A percentile compares a stretch with the other conserved stretches of the same genome.
phyloP scores from a whole-genome alignment of 805 yeast genomes.

The Saturnispora silvae region DNA sequence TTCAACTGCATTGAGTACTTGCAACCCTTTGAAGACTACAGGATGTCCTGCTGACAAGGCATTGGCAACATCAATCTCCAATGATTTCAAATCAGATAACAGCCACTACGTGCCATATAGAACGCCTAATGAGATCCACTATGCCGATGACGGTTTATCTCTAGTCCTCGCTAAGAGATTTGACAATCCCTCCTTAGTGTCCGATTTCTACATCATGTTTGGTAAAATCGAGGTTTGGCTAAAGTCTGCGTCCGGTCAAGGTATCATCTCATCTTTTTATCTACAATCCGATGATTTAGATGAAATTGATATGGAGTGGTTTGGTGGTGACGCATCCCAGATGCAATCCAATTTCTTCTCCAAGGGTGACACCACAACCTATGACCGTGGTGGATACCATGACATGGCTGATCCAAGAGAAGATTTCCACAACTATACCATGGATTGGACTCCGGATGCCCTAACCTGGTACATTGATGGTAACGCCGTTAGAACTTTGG shows the following conservation, averaged over 20 bases:
- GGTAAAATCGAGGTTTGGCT: constrained; percentile 69
- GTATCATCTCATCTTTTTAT: constrained; percentile 72
- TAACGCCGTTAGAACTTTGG: constrained; percentile 49
- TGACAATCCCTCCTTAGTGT: constrained; percentile 70
- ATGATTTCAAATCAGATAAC: constrained; percentile 39
- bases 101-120: constrained; percentile 34
- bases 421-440: constrained; percentile 62
- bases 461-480: constrained; percentile 72
- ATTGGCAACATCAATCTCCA: constrained; percentile 42
- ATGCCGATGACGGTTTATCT: constrained; percentile 46
- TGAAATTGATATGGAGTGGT: constrained; percentile 83
- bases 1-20: constrained; percentile 16
- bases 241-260: constrained; percentile 67
- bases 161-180: constrained; percentile 50
- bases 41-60: constrained; percentile 41
- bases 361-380: constrained; percentile 68
- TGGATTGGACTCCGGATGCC: constrained; percentile 69
- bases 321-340: constrained; percentile 68
- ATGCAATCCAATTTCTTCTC: constrained; percentile 74
- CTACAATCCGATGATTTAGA: constrained; percentile 78
- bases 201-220: constrained; percentile 79
- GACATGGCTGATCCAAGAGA: constrained; percentile 44
- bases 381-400: constrained; percentile 72
- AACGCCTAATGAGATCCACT: constrained; percentile 35
- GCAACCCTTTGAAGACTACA: constrained; percentile 25